A percentile compares a stretch with the other conserved stretches of the same genome.
These are phyloP conservation scores for Quercus mongolica DNA, from an alignment of 306 rosid species.

Conservation along the genomic window DNA sequence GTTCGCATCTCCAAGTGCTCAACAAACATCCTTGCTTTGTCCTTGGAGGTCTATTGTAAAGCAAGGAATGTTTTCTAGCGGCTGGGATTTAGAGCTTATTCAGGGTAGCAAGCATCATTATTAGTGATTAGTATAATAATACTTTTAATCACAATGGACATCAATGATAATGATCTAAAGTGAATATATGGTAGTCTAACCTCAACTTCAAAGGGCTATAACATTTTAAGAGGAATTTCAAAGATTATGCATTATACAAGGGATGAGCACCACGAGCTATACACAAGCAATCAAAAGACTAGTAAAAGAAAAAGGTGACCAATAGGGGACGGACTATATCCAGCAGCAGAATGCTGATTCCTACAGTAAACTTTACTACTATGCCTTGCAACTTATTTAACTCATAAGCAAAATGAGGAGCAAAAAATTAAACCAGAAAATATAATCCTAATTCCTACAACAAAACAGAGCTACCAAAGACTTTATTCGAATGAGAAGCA, in stretches of 20 bases:
- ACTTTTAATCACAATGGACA: not conserved
- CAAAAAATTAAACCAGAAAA: too few relatives aligned
- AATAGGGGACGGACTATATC: too few relatives aligned
- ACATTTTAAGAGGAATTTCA: not conserved
- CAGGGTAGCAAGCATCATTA: too few relatives aligned
- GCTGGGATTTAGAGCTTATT: constrained; percentile 47
- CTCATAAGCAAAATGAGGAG: too few relatives aligned
- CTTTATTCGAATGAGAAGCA: too few relatives aligned
- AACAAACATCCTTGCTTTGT: constrained; percentile 60
- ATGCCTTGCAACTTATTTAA: too few relatives aligned
- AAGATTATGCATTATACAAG: not conserved
- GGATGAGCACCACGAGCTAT: not conserved
- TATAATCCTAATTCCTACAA: not conserved
- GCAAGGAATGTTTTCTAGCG: constrained; percentile 60
- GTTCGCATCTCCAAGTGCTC: too few relatives aligned
- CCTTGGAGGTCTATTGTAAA: constrained; percentile 78
- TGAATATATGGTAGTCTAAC: not conserved
- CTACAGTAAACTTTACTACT: too few relatives aligned
- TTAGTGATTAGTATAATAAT: too few relatives aligned
- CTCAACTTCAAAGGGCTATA: not conserved
- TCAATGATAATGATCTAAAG: not conserved
- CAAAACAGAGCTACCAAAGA: not conserved
- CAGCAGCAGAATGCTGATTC: too few relatives aligned
- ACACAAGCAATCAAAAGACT: not conserved
- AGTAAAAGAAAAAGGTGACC: not conserved